phyloP scores from a whole-genome alignment of 225 moss, liverwort and hornwort species.

The Marchantia paleacea region DNA sequence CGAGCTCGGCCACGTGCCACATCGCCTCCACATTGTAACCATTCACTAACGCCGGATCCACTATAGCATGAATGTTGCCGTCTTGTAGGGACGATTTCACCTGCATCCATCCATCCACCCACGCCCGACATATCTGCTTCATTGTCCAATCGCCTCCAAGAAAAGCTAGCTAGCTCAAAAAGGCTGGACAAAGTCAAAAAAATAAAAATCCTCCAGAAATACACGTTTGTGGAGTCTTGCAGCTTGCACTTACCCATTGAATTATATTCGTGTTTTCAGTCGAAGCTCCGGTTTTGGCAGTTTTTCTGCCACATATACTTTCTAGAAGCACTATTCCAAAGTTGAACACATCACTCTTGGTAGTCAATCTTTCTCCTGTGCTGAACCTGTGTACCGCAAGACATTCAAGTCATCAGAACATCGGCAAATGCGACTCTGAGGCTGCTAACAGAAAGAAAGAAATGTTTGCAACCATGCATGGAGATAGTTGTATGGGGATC shows the following conservation, averaged over 20 bases:
- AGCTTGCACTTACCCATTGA: conserved; percentile 24
- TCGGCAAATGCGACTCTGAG: background rate
- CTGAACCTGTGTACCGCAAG: conserved; percentile 19
- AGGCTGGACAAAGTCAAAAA: background rate
- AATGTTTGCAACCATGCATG: too few species aligned
- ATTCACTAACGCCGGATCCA: conserved; percentile 43
- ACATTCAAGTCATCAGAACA: background rate
- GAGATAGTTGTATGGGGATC: background rate
- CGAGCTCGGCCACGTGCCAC: conserved; percentile 48
- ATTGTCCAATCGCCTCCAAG: background rate
- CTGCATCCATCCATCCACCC: conserved; percentile 27
- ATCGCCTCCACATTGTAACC: conserved; percentile 31
- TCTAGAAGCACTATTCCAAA: conserved; percentile 54
- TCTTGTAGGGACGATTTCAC: conserved; percentile 32
- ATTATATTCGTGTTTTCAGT: conserved; percentile 24
- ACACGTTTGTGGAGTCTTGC: background rate
- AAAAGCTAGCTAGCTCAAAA: background rate
- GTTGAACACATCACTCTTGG: conserved; percentile 51
- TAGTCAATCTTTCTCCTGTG: conserved; percentile 17
- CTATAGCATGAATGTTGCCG: conserved; percentile 41
- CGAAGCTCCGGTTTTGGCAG: conserved; percentile 10
- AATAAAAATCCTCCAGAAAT: too few species aligned
- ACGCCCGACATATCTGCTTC: background rate
- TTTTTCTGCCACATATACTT: conserved; percentile 39
- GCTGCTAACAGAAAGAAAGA: background rate